Evolutionary conservation across 371 early-diverging fungal genomes (phyloP).

Genomic region (Mortierella sp.): DNA sequence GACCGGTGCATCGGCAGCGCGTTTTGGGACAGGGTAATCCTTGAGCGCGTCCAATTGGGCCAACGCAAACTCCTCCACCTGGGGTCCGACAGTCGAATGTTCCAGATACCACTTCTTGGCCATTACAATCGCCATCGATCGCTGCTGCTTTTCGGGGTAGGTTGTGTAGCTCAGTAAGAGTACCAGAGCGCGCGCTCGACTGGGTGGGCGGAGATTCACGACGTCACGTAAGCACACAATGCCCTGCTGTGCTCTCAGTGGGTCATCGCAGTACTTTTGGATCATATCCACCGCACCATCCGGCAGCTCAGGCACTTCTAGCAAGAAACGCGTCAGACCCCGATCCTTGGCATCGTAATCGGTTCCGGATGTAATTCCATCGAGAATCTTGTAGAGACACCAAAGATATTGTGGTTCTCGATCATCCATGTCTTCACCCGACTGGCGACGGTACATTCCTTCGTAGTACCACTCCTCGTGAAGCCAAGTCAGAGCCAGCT

Average conservation of each 20-base stretch:
- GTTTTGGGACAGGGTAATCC: constrained; percentile 31
- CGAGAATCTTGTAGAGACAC: constrained; percentile 56
- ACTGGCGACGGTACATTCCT: constrained; percentile 33
- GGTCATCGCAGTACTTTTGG: constrained; percentile 51
- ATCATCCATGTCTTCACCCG: constrained; percentile 28
- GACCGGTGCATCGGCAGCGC: neutral
- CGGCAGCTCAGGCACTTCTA: constrained; percentile 54
- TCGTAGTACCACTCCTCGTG: constrained; percentile 59
- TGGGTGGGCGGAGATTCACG: constrained; percentile 56
- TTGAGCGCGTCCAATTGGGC: constrained; percentile 37
- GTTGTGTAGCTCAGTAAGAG: constrained; percentile 47
- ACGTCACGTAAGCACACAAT: constrained; percentile 48
- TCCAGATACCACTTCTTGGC: constrained; percentile 57
- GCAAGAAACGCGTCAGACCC: constrained; percentile 47
- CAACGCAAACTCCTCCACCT: constrained; percentile 48
- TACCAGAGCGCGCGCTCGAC: constrained; percentile 39
- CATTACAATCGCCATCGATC: constrained; percentile 51
- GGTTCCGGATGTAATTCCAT: constrained; percentile 50
- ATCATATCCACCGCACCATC: constrained; percentile 57
- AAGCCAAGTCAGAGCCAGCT: constrained; percentile 52
- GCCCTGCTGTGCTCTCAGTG: constrained; percentile 43
- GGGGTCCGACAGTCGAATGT: constrained; percentile 41
- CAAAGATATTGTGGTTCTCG: constrained; percentile 56
- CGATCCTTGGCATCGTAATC: constrained; percentile 46
- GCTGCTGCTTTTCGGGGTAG: constrained; percentile 35